Evolutionary conservation across 2,329 filamentous ascomycete species (phyloP), one percentile per base, ranked within the genome.

Genomic region (Neofusicoccum ribis): DNA sequence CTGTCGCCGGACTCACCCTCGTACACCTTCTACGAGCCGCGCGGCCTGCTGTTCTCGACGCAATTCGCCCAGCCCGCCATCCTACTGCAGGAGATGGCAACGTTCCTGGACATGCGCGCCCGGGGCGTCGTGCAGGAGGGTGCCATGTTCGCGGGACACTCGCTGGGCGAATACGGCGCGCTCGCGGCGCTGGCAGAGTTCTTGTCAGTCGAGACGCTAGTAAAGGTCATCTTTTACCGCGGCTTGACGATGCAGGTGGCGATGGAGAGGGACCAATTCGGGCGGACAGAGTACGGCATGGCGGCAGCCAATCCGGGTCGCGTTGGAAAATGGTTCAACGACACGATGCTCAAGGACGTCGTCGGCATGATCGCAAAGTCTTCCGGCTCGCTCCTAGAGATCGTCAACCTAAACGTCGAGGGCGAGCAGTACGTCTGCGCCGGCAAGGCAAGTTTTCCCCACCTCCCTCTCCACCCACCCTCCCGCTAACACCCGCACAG

Each of bases 31-130:
- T 59, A 49, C 3, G 43, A 67, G 5, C 65, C 66, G 3, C 67
- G 63, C 11, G 68, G 71, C 11, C 59, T 72, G 14, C 64, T 72
- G 0, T 69, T 68, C 58, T 63, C 68, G 2, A 72, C 70, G 1
- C 66, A 72, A 56, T 72, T 72, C 50, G 67, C 70, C 0, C 71
- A 72, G 47, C 70, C 70, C 1, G 70, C 71, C n/a, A 44, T 70
- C 6, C 37, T 58, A 1, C 23, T 70, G 0, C 23, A 6, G 9
- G 54, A 59, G 27, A 6, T 36, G 15, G 54, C 54, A 0, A 12
- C 27, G 0, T 59, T 59, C 46, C 58, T 65, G 36, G 68, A 68
- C 54, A 67, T 68, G 66, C 43, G 17, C 2, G 49, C 50, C 2
- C 60, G 59, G 20, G 67, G 66, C 2, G 31, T 69, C 1, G 51